Conservation (phyloP, 768 basidiomycete genomes). For the Naganishia kalamii region DNA sequence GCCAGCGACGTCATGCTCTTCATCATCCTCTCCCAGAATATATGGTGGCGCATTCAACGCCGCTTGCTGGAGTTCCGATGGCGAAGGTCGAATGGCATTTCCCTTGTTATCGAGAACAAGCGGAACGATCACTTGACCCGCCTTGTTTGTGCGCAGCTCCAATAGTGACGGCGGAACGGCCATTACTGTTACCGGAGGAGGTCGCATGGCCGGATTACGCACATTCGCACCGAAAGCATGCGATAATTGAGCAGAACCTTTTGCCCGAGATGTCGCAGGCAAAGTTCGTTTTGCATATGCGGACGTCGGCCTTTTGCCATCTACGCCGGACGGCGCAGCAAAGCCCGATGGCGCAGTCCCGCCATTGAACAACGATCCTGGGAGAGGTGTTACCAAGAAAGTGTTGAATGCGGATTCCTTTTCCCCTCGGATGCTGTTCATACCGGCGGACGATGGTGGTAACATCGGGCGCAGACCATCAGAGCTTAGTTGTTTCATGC, state of each 20-base stretch:
- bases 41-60: constrained; percentile 26
- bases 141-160: constrained; percentile 15
- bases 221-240: constrained; percentile 21
- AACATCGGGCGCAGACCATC: background rate
- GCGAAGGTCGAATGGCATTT: constrained; percentile 1
- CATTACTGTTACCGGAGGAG: constrained; percentile 5
- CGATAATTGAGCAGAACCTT: background rate
- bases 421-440: background rate
- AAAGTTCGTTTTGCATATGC: constrained; percentile 14
- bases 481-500: constrained; percentile 13
- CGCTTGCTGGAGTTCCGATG: constrained; percentile 5
- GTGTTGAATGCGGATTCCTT: constrained; percentile 23
- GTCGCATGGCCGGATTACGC: background rate
- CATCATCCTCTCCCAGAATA: constrained; percentile 8
- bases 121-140: constrained; percentile 5
- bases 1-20: background rate
- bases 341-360: constrained; percentile 1
- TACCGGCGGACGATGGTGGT: background rate
- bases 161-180: constrained; percentile 12
- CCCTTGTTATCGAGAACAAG: background rate
- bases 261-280: background rate
- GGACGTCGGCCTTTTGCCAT: constrained; percentile 12
- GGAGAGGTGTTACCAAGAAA: constrained; percentile 20
- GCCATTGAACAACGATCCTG: constrained; percentile 7
- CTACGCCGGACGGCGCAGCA: constrained; percentile 6